Percentiles rank a stretch among this genome's conserved stretches.
Conservation (phyloP, 1,139 yeast species). For the Lodderomyces elongisporus region DNA sequence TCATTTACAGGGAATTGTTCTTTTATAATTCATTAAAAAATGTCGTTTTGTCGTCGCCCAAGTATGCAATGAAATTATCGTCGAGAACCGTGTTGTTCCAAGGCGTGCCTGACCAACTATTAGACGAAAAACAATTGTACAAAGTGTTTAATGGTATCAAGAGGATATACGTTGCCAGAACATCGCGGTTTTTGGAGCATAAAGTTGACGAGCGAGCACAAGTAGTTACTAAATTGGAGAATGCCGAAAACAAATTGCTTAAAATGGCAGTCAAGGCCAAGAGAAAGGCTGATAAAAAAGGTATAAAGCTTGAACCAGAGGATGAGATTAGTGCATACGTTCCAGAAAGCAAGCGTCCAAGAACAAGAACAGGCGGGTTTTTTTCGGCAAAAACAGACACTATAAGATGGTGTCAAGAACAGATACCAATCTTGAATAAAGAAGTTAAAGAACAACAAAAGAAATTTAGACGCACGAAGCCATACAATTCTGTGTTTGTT, state of each 20-base stretch:
- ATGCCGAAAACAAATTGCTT: conserved; percentile 59
- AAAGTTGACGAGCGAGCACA: conserved; percentile 58
- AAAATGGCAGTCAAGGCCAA: conserved; percentile 57
- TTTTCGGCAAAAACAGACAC: conserved; percentile 57
- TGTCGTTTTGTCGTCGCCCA: conserved; percentile 76
- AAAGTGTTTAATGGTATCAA: conserved; percentile 64
- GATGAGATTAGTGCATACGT: conserved; percentile 60
- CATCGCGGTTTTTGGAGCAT: conserved; percentile 52
- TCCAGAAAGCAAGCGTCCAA: conserved; percentile 73
- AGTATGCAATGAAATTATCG: conserved; percentile 65
- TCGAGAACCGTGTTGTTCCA: conserved; percentile 80
- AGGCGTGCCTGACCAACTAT: conserved; percentile 66
- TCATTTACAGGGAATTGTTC: conserved; percentile 75
- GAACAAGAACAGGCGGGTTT: conserved; percentile 51
- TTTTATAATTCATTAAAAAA: conserved; percentile 77
- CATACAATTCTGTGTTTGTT: conserved; percentile 58
- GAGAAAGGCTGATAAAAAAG: conserved; percentile 62
- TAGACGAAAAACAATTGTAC: conserved; percentile 59
- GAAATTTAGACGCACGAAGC: conserved; percentile 36
- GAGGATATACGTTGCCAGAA: conserved; percentile 72
- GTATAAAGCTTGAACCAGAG: conserved; percentile 39
- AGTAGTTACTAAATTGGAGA: conserved; percentile 62
- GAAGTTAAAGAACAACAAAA: conserved; percentile 52
- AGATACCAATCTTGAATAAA: conserved; percentile 49
- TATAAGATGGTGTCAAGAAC: conserved; percentile 52